Base-by-base conservation (phyloP, 768 basidiomycete genomes). In the Termitomyces titanicus region DNA sequence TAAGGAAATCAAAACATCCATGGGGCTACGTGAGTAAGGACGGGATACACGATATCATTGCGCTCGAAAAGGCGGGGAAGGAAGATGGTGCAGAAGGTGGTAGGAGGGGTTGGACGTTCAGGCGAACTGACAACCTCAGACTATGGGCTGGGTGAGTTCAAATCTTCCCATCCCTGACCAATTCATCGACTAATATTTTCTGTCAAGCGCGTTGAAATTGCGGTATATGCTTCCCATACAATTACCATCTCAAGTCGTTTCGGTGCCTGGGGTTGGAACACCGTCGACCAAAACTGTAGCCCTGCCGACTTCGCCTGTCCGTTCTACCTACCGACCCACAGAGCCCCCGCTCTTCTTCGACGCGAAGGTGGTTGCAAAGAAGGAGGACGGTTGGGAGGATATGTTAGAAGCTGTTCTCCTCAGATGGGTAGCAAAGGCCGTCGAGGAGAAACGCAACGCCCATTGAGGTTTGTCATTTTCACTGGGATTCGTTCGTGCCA, bases 1-100 rank as follows among this genome's bases (percentile, higher is more conserved):
- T 95, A 0, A 82, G 94, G 24, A 81, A 83, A 55, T 93, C 91
- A 8, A 83, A 82, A 45, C 83, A 88, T 60, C 90, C 91, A 0
- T 96, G 92, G 92, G 94, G 93, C 0, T 95, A 86, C 69, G 87
- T 95, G 54, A 88, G 80, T 57, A 71, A 78, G 42, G 84, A 88
- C 54, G 81, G 84, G 2, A 83, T 96, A 17, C 94, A 95, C 63
- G 90, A 92, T 63, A 84, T 95, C 44, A 68, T 84, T 18, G 74
- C 79, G 3, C 79, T 92, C 15, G 89, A 91, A 65, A 72, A 70
- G 51, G 76, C 78, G 0, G 74, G 73, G 7, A 66, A 70, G 12
- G 69, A 66, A 20, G 63, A 76, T 40, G 69, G 63, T 12, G 65
- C 53, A 24, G 78, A 79, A 55, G 75, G 73, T 44, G 66, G 66